These are phyloP conservation scores for Pseudozyma sp. DNA, from an alignment of 1,284 basidiomycete genomes.

Conservation along the genomic window DNA sequence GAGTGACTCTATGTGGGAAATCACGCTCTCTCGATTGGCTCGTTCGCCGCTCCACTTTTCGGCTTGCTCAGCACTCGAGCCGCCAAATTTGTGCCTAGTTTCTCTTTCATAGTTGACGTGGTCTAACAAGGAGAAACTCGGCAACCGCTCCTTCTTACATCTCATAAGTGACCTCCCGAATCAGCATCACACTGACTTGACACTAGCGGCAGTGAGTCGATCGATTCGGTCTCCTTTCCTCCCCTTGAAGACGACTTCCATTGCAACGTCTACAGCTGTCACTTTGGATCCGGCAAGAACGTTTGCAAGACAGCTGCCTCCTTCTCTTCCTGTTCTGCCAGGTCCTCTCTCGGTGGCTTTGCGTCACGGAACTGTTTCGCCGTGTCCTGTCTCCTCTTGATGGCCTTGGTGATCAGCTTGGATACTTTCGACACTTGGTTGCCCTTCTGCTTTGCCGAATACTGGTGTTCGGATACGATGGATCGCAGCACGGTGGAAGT, in stretches of 20 bases:
- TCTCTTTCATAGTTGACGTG: neutral
- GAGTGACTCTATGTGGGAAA: slow-evolving; percentile 1
- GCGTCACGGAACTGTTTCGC: slow-evolving; percentile 53
- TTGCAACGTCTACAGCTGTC: neutral
- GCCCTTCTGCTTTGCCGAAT: slow-evolving; percentile 50
- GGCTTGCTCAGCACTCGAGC: neutral
- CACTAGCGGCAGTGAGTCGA: neutral
- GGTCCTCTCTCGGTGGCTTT: slow-evolving; percentile 54
- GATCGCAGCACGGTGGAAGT: slow-evolving; percentile 54
- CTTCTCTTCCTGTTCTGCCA: slow-evolving; percentile 58
- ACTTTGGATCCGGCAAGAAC: slow-evolving; percentile 48
- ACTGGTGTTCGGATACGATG: slow-evolving; percentile 57
- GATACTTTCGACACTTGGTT: slow-evolving; percentile 45
- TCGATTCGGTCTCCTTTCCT: neutral
- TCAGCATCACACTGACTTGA: no score
- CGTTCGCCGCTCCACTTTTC: slow-evolving; percentile 10
- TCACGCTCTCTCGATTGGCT: slow-evolving; percentile 15
- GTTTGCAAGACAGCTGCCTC: slow-evolving; percentile 45
- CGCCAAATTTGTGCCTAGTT: neutral
- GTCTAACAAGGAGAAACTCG: neutral
- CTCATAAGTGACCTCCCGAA: no score
- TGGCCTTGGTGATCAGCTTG: slow-evolving; percentile 52
- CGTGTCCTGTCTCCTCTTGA: slow-evolving; percentile 51
- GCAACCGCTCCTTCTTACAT: no score
- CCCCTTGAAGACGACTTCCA: neutral